These are phyloP conservation scores for Phylloporus arenicola DNA, from an alignment of 768 basidiomycete species.

Conservation along the genomic window DNA sequence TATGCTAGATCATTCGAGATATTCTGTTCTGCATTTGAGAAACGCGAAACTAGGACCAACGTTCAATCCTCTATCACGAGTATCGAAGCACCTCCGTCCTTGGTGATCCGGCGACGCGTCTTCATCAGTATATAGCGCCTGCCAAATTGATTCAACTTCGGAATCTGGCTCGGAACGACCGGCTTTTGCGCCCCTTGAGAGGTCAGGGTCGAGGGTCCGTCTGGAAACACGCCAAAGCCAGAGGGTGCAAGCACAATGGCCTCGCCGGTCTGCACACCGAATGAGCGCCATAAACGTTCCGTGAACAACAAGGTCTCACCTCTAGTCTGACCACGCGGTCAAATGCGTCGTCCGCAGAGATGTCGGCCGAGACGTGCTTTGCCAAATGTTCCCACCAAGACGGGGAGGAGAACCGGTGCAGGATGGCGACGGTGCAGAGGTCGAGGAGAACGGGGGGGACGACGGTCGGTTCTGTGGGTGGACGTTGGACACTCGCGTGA, in stretches of 20 bases:
- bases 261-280: constrained; percentile 53
- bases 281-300: background rate
- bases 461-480: constrained; percentile 58
- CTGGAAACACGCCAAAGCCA: constrained; percentile 43
- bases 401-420: constrained; percentile 72
- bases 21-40: background rate
- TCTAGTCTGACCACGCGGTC: constrained; percentile 60
- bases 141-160: constrained; percentile 44
- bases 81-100: constrained; percentile 61
- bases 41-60: background rate
- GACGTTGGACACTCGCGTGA: background rate
- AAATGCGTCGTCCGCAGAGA: constrained; percentile 55
- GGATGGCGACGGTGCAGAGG: constrained; percentile 57
- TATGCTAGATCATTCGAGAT: background rate
- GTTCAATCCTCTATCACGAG: constrained; percentile 30
- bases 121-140: constrained; percentile 56
- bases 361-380: constrained; percentile 62
- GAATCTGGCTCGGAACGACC: constrained; percentile 10
- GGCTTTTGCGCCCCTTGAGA: constrained; percentile 7
- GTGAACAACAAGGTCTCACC: constrained; percentile 32
- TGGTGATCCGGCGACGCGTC: constrained; percentile 55
- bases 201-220: constrained; percentile 1
- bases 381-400: constrained; percentile 70
- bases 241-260: constrained; percentile 66
- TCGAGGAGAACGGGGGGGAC: constrained; percentile 64